These are phyloP conservation scores for Chenopodium formosanum DNA, from an alignment of 148 eudicot species.

Conservation along the genomic window DNA sequence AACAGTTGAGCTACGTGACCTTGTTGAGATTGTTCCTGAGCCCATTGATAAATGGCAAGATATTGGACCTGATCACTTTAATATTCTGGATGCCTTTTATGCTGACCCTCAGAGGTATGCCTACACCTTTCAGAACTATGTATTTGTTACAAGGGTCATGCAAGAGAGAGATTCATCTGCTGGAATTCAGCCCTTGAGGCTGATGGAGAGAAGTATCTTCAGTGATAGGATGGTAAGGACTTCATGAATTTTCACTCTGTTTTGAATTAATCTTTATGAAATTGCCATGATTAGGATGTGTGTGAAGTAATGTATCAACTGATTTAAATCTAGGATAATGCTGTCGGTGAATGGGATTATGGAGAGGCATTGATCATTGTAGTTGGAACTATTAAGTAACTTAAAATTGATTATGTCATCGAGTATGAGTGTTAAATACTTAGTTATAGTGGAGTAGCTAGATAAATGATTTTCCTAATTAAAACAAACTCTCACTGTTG, in stretches of 20 bases:
- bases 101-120: slow-evolving; percentile 92
- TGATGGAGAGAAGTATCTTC: slow-evolving; percentile 96
- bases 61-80: slow-evolving; percentile 87
- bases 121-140: slow-evolving; percentile 93
- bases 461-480: slow-evolving; percentile 16
- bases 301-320: background rate
- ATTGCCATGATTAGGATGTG: background rate
- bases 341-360: background rate
- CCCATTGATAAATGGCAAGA: slow-evolving; percentile 94
- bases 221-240: slow-evolving; percentile 88
- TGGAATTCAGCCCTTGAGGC: slow-evolving; percentile 84
- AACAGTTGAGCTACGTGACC: slow-evolving; percentile 85
- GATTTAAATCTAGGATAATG: background rate
- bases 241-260: background rate
- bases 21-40: slow-evolving; percentile 94
- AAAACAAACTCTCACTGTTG: slow-evolving; percentile 3
- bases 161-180: slow-evolving; percentile 90
- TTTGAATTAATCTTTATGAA: background rate
- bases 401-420: background rate
- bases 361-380: background rate
- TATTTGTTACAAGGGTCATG: slow-evolving; percentile 94
- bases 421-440: background rate
- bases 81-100: slow-evolving; percentile 88
- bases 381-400: background rate
- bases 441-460: background rate